Base-by-base conservation (phyloP, 169 alveolate genomes). In the Theileria parva region DNA sequence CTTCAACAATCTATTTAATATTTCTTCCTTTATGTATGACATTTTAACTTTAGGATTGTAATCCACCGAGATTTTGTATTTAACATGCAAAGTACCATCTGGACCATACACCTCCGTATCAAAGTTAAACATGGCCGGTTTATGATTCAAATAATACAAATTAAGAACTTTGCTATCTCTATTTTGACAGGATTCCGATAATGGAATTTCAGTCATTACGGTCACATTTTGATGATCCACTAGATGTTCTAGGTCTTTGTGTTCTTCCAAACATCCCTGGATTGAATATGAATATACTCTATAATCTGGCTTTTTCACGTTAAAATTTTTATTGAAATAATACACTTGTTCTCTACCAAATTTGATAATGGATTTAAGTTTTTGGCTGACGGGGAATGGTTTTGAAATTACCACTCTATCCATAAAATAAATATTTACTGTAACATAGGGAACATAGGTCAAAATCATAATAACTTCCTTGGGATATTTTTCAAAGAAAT, bases 181-280 rank as follows among this genome's bases (percentile, higher is more conserved):
- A 71, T 77, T 83, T 25, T 48, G 30, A 37, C 89, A 83, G 0
- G 85, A 21, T 34, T 83, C 89, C 21, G 72, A 57, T 68, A 83
- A 60, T 28, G 89, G 89, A 30, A 83, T 68, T 25, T 21, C 30
- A n/a, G 67, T 5, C 48, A 83, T 70, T 28, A 67, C 61, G 23
- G 57, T 27, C 27, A 60, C 23, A 59, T 66, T 67, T 27, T 69
- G 71, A 44, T 25, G 44, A 74, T 77, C 77, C 55, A 83, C 70
- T 72, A 69, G 17, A 8, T 65, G 53, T 37, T 63, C 55, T 12
- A 83, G 50, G 59, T 69, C 81, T 30, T 63, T 37, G 28, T 77
- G 79, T 61, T 83, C 89, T 21, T 73, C 79, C 2, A 71, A 72
- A 39, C 89, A 83, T 23, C 89, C 89, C 27, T 81, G 89, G 28